Evolutionary conservation across 192 early-diverging fungal species (phyloP).

Genomic region (Globomyces pollinis-pini): DNA sequence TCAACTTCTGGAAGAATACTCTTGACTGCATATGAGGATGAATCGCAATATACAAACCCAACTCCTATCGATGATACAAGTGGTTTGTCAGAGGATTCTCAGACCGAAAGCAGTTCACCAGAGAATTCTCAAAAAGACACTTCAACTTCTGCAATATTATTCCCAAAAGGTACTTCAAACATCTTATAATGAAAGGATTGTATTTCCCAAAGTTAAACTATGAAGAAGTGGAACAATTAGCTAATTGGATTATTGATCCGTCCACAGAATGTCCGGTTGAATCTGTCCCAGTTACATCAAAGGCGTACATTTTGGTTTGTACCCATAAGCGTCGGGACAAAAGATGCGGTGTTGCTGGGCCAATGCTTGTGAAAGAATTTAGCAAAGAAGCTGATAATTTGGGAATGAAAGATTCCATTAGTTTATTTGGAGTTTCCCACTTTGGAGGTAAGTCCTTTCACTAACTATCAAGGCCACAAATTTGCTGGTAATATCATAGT

Average conservation of each 20-base stretch:
- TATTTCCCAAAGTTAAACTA: slow-evolving; percentile 1
- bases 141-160: neutral
- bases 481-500: slow-evolving; percentile 62
- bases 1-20: neutral
- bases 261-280: neutral
- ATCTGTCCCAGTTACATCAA: too few relatives aligned
- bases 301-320: slow-evolving; percentile 47
- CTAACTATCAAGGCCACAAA: slow-evolving; percentile 58
- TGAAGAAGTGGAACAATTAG: neutral
- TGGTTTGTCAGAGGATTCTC: too few relatives aligned
- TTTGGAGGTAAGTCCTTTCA: slow-evolving; percentile 13
- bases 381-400: slow-evolving; percentile 21
- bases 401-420: slow-evolving; percentile 24
- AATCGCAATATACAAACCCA: neutral
- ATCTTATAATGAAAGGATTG: neutral
- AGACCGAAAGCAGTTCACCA: too few relatives aligned
- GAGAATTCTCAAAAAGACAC: too few relatives aligned
- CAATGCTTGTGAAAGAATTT: slow-evolving; percentile 51
- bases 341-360: slow-evolving; percentile 56
- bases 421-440: slow-evolving; percentile 39
- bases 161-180: neutral
- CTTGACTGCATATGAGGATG: slow-evolving; percentile 4
- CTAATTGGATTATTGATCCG: neutral
- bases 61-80: too few relatives aligned
- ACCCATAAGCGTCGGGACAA: slow-evolving; percentile 56